A percentile compares a stretch with the other conserved stretches of the same genome.
Conservation (phyloP, 2,329 filamentous ascomycete genomes). For the Pseudocercospora macadamiae region DNA sequence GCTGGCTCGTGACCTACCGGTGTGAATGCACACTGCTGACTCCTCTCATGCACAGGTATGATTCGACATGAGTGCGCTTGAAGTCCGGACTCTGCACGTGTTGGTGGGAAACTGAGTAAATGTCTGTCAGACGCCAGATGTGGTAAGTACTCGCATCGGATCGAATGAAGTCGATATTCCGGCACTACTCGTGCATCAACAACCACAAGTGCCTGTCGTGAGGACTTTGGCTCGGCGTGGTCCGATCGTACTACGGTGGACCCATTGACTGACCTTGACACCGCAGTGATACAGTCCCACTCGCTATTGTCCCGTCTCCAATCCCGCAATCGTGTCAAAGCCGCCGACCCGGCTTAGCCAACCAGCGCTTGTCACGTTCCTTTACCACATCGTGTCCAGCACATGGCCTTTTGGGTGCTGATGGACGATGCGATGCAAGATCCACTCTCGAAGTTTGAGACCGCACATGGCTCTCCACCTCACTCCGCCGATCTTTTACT, state of each 20-base stretch:
- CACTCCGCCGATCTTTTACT: neutral
- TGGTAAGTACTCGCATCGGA: neutral
- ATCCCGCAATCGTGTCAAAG: neutral
- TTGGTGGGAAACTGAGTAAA: neutral
- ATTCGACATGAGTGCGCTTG: neutral
- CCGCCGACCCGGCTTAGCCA: neutral
- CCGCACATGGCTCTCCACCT: neutral
- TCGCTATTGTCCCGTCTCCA: too few relatives aligned
- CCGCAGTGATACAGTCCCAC: too few relatives aligned
- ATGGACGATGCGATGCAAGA: too few relatives aligned
- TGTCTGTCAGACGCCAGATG: neutral
- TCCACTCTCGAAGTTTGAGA: too few relatives aligned
- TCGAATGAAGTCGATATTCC: neutral
- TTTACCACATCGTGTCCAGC: constrained; percentile 3
- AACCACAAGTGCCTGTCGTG: neutral
- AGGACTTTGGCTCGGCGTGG: neutral
- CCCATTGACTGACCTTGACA: too few relatives aligned
- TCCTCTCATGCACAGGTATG: neutral
- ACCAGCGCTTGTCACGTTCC: neutral
- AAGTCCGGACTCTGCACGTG: neutral
- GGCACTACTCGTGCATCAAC: neutral
- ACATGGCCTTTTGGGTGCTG: too few relatives aligned
- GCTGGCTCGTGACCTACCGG: too few relatives aligned
- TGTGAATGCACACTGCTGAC: too few relatives aligned
- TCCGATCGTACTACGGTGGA: neutral